These are phyloP conservation scores for Suillus discolor DNA, from an alignment of 768 basidiomycete species.

Conservation along the genomic window DNA sequence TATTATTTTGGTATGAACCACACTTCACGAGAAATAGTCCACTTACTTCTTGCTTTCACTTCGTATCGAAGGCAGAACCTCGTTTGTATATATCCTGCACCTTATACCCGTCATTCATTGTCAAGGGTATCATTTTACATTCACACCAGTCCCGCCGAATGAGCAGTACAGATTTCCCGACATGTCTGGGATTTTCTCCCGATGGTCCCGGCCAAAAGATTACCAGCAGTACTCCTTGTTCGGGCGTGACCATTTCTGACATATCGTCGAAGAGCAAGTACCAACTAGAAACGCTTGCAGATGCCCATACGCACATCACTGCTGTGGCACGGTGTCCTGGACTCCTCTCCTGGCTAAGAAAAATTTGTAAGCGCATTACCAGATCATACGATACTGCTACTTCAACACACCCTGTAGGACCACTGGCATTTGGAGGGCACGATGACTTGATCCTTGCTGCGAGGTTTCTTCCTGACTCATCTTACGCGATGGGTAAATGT, in stretches of 20 bases:
- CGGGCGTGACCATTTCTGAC: neutral
- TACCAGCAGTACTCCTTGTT: constrained; percentile 1
- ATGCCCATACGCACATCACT: too few species aligned
- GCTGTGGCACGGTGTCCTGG: constrained; percentile 31
- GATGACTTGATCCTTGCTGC: neutral
- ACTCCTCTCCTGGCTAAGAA: constrained; percentile 29
- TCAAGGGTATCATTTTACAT: neutral
- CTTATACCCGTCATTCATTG: neutral
- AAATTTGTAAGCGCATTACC: constrained; percentile 30
- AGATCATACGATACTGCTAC: constrained; percentile 28
- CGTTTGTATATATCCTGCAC: neutral
- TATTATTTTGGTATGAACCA: too few species aligned
- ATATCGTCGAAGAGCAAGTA: neutral
- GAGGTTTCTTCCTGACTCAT: neutral
- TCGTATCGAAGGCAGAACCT: too few species aligned
- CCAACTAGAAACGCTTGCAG: neutral
- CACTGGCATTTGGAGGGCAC: constrained; percentile 30
- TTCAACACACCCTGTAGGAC: constrained; percentile 21
- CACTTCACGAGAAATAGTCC: too few species aligned
- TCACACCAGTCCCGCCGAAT: constrained; percentile 4
- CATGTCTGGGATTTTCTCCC: neutral
- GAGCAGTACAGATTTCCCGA: neutral
- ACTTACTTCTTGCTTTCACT: too few species aligned
- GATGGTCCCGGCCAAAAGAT: neutral
- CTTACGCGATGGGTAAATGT: too few species aligned